These are phyloP conservation scores for Lipomyces japonicus DNA, from an alignment of 805 yeast genomes.

Conservation along the genomic window DNA sequence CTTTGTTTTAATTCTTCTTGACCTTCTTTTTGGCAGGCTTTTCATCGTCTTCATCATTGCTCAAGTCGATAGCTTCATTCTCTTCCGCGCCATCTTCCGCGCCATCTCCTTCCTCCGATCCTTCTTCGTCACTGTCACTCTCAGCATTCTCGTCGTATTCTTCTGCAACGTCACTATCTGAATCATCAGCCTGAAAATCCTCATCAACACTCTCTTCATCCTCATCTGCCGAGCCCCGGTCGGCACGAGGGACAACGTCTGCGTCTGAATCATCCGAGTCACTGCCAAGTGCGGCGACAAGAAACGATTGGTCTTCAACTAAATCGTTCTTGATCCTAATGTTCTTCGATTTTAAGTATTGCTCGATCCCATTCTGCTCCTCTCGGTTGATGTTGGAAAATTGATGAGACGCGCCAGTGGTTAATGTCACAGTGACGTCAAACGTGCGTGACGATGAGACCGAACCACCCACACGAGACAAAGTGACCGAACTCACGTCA, in stretches of 20 bases:
- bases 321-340: conserved; percentile 83
- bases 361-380: conserved; percentile 77
- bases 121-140: conserved; percentile 34
- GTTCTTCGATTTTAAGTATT: conserved; percentile 71
- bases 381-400: conserved; percentile 88
- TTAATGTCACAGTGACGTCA: conserved; percentile 75
- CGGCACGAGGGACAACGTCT: conserved; percentile 43
- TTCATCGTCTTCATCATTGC: conserved; percentile 19
- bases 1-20: no score
- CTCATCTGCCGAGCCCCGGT: conserved; percentile 74
- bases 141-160: conserved; percentile 68
- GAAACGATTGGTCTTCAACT: conserved; percentile 75
- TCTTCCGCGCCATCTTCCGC: conserved; percentile 19
- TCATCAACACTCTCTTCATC: conserved; percentile 68
- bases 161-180: conserved; percentile 68
- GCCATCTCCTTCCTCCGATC: conserved; percentile 29
- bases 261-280: conserved; percentile 45
- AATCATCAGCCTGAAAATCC: conserved; percentile 62
- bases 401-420: conserved; percentile 64
- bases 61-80: background rate
- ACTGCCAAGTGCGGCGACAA: conserved; percentile 71
- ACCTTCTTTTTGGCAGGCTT: conserved; percentile 31
- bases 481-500: conserved; percentile 70
- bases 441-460: conserved; percentile 79
- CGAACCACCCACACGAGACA: conserved; percentile 84